Percentiles rank a stretch among this genome's conserved stretches.
These are phyloP conservation scores for Eucalyptus cloeziana DNA, from an alignment of 345 rosid genomes.

Conservation along the genomic window DNA sequence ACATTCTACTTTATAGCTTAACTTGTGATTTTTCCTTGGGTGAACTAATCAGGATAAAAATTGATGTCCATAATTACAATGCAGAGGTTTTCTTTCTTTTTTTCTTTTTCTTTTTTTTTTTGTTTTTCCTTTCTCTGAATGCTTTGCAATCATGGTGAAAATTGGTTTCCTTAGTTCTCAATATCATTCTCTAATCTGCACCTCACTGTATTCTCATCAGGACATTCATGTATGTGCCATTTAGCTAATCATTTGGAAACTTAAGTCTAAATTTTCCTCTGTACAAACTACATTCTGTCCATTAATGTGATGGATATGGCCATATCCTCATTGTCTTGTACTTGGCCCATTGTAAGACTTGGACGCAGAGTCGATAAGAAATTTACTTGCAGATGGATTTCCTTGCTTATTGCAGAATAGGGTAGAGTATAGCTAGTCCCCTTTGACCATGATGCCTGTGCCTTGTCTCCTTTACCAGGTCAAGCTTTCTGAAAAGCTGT, in stretches of 20 bases:
- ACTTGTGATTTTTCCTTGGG: not conserved
- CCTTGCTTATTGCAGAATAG: not conserved
- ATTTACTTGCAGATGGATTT: not conserved
- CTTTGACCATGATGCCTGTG: not conserved
- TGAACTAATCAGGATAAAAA: not conserved
- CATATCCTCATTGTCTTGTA: not conserved
- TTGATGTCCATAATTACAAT: not conserved
- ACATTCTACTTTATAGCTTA: not conserved
- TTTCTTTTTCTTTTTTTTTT: not conserved
- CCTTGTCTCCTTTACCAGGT: slow-evolving; percentile 30
- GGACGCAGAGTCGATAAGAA: not conserved
- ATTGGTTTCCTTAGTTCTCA: not conserved
- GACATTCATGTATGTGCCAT: not conserved
- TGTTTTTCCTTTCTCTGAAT: not conserved
- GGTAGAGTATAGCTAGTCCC: not conserved
- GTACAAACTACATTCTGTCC: not conserved
- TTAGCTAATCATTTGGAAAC: not conserved
- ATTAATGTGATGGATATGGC: not conserved
- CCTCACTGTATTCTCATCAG: not conserved
- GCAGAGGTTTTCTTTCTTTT: not conserved
- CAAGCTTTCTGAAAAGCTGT: slow-evolving; percentile 85
- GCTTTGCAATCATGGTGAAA: not conserved
- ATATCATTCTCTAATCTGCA: not conserved
- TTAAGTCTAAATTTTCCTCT: not conserved
- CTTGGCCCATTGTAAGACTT: not conserved